Percentiles rank a stretch among this genome's conserved stretches.
These are phyloP conservation scores for Plenodomus lindquistii DNA, from an alignment of 2,329 filamentous ascomycete species.

Conservation along the genomic window DNA sequence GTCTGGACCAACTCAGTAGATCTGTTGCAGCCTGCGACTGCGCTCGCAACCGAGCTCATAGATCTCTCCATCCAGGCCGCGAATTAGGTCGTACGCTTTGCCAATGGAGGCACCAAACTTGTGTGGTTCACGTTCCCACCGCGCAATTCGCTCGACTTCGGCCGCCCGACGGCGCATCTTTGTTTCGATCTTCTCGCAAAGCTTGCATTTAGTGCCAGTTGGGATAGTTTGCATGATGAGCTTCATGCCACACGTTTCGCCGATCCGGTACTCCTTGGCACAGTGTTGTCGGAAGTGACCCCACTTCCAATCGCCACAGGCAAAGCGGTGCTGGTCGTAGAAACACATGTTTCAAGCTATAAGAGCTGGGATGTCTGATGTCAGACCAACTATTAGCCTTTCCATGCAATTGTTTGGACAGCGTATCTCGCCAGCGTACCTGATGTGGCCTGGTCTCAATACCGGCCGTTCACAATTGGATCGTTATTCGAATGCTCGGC, in stretches of 20 bases:
- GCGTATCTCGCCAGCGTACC: constrained; percentile 32
- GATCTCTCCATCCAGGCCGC: constrained; percentile 72
- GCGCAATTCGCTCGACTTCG: constrained; percentile 72
- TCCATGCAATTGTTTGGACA: constrained; percentile 32
- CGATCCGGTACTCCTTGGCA: constrained; percentile 91
- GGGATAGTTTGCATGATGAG: constrained; percentile 76
- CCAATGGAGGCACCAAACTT: constrained; percentile 64
- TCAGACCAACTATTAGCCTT: constrained; percentile 35
- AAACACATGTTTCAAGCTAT: constrained; percentile 75
- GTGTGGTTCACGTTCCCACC: constrained; percentile 74
- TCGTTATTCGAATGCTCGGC: not conserved
- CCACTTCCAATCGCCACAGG: constrained; percentile 93
- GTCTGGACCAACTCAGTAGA: constrained; percentile 29
- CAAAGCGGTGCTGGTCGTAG: constrained; percentile 86
- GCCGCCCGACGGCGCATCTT: constrained; percentile 76
- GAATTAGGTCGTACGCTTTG: constrained; percentile 73
- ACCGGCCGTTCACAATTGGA: constrained; percentile 28
- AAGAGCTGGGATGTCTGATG: constrained; percentile 35
- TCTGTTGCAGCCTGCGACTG: constrained; percentile 40
- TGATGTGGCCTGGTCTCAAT: constrained; percentile 27
- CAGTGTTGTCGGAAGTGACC: constrained; percentile 90
- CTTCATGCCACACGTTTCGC: constrained; percentile 94
- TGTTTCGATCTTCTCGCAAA: constrained; percentile 87
- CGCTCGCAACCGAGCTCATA: constrained; percentile 64
- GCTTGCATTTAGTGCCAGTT: constrained; percentile 70